Evolutionary conservation across 139 green algal species (phyloP).

Genomic region (Desmodesmus armatus): DNA sequence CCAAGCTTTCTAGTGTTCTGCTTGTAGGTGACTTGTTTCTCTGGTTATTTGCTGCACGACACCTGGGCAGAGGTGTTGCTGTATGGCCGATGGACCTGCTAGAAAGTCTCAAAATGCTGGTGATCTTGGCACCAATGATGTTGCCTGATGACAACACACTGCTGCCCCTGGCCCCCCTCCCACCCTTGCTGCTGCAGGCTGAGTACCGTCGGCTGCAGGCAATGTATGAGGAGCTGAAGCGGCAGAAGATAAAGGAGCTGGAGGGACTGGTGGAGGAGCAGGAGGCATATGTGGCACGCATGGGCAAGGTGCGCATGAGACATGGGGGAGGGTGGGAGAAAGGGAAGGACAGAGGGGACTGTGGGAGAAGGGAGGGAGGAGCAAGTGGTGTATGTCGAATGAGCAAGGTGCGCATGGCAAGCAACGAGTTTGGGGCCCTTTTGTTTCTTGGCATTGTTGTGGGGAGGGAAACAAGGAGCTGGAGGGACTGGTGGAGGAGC

Average conservation of each 20-base stretch:
- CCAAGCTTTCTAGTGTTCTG: neutral
- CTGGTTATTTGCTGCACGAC: no score
- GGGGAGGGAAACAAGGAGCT: neutral
- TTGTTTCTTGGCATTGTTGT: neutral
- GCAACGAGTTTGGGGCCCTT: neutral
- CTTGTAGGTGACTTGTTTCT: no score
- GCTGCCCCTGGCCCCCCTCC: neutral
- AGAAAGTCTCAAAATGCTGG: neutral
- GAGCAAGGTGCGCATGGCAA: neutral
- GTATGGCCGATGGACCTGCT: neutral
- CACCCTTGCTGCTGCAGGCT: slow-evolving; percentile 7
- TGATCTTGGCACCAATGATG: neutral
- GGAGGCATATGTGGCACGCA: slow-evolving; percentile 38
- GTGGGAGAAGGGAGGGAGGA: neutral
- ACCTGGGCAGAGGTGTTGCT: no score
- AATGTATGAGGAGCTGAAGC: slow-evolving; percentile 48
- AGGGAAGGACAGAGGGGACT: no score
- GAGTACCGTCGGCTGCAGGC: slow-evolving; percentile 34
- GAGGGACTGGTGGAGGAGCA: slow-evolving; percentile 46
- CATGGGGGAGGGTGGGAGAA: neutral
- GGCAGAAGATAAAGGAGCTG: slow-evolving; percentile 42
- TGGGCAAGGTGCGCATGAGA: slow-evolving; percentile 21
- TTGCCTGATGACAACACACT: neutral
- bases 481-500: neutral
- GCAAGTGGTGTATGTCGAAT: no score